Evolutionary conservation across 208 protist species (phyloP).

Genomic region (Naegleria fowleri): DNA sequence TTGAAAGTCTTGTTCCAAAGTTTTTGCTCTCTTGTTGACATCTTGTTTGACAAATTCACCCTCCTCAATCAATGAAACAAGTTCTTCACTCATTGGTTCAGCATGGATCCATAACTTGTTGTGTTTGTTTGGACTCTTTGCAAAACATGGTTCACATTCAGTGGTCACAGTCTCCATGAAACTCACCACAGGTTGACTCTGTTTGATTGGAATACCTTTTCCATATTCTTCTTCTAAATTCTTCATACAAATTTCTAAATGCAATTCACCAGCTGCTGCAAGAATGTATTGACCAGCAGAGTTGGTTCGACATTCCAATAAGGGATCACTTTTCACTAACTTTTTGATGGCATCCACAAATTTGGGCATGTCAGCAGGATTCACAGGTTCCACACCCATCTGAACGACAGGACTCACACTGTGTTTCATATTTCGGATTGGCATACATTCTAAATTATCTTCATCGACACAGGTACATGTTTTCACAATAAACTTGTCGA

Average conservation of each 20-base stretch:
- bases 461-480: slow-evolving; percentile 92
- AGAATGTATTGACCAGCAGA: slow-evolving; percentile 53
- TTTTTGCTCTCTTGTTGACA: slow-evolving; percentile 47
- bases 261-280: slow-evolving; percentile 57
- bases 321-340: slow-evolving; percentile 73
- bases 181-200: slow-evolving; percentile 50
- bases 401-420: slow-evolving; percentile 97
- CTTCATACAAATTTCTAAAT: slow-evolving; percentile 56
- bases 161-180: slow-evolving; percentile 51
- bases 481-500: slow-evolving; percentile 98
- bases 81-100: slow-evolving; percentile 41
- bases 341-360: slow-evolving; percentile 94
- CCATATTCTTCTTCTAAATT: slow-evolving; percentile 51
- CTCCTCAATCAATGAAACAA: slow-evolving; percentile 48
- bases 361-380: slow-evolving; percentile 91
- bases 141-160: slow-evolving; percentile 30
- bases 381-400: slow-evolving; percentile 93
- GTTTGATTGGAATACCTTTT: slow-evolving; percentile 37
- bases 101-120: slow-evolving; percentile 52
- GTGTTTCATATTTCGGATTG: slow-evolving; percentile 95
- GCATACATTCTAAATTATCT: slow-evolving; percentile 36
- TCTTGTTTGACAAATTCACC: neutral
- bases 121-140: slow-evolving; percentile 59
- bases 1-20: slow-evolving; percentile 55
- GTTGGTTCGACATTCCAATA: slow-evolving; percentile 21